These are phyloP conservation scores for Kurtzmaniella natalensis DNA, from an alignment of 1,139 yeast species.

Conservation along the genomic window DNA sequence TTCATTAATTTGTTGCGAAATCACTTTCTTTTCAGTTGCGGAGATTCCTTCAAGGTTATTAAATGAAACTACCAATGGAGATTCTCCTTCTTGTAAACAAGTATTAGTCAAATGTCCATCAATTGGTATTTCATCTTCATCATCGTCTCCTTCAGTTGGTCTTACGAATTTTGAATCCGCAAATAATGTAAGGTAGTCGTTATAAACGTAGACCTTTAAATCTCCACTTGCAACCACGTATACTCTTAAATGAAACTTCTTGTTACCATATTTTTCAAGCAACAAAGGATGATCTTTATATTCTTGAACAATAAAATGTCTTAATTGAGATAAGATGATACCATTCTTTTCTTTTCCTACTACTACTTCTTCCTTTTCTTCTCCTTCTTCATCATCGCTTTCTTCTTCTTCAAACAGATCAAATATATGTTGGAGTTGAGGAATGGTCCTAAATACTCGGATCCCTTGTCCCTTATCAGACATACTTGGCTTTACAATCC, in stretches of 20 bases:
- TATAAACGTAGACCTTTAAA: constrained; percentile 72
- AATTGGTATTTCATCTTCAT: constrained; percentile 39
- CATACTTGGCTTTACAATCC: constrained; percentile 96
- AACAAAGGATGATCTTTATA: constrained; percentile 68
- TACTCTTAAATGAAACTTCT: constrained; percentile 84
- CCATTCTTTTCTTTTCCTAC: constrained; percentile 34
- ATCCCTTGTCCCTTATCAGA: constrained; percentile 97
- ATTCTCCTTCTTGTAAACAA: constrained; percentile 64
- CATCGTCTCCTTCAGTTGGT: constrained; percentile 26
- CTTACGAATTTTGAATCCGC: constrained; percentile 51
- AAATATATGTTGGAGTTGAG: constrained; percentile 76
- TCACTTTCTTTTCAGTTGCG: constrained; percentile 17
- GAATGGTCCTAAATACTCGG: constrained; percentile 69
- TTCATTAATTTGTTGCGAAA: constrained; percentile 53
- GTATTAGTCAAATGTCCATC: constrained; percentile 87
- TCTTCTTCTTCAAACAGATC: constrained; percentile 76
- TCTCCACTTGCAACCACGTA: constrained; percentile 79
- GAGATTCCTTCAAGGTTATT: constrained; percentile 51
- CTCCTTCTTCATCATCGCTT: constrained; percentile 52
- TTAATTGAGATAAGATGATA: constrained; percentile 75
- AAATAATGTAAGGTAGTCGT: constrained; percentile 75
- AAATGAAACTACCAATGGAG: constrained; percentile 59
- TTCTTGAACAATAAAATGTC: constrained; percentile 87
- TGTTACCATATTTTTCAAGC: constrained; percentile 52
- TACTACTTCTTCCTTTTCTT: constrained; percentile 19